Conservation (phyloP, 2,329 filamentous ascomycete species). For the Ophiocordyceps camponoti-saundersi region DNA sequence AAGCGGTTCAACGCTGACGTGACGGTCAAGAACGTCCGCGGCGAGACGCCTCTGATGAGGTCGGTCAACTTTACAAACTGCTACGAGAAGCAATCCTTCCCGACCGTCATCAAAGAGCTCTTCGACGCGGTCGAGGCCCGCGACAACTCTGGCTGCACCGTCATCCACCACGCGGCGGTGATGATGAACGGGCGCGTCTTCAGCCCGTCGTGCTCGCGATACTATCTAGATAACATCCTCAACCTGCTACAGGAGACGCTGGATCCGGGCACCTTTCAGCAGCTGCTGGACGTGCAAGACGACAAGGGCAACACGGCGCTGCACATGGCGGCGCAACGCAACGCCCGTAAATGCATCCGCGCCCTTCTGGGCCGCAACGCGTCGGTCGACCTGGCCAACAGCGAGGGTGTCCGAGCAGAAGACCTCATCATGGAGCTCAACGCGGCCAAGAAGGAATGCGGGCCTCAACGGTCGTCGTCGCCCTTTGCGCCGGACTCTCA, state of each 20-base stretch:
- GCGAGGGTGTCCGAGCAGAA: constrained; percentile 67
- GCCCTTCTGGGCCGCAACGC: constrained; percentile 64
- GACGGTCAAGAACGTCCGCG: constrained; percentile 50
- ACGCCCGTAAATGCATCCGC: constrained; percentile 80
- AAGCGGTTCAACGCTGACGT: constrained; percentile 65
- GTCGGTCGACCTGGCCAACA: constrained; percentile 66
- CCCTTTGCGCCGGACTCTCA: constrained; percentile 48
- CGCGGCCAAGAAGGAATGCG: constrained; percentile 46
- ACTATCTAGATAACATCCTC: constrained; percentile 83
- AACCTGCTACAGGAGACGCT: constrained; percentile 71
- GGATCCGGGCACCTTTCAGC: constrained; percentile 58
- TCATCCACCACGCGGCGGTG: constrained; percentile 86
- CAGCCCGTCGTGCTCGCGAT: constrained; percentile 76
- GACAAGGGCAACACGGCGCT: constrained; percentile 76
- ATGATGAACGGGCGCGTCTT: constrained; percentile 68
- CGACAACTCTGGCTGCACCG: constrained; percentile 69
- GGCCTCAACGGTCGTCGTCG: constrained; percentile 59
- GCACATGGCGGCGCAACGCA: constrained; percentile 59
- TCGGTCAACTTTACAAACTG: constrained; percentile 95
- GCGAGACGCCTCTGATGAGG: constrained; percentile 87
- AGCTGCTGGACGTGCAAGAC: constrained; percentile 69
- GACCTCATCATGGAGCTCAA: constrained; percentile 67
- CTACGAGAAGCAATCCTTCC: constrained; percentile 84
- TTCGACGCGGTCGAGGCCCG: constrained; percentile 64
- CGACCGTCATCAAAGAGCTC: constrained; percentile 66